Evolutionary conservation across 1,139 yeast species (phyloP).

Genomic region (Blastobotrys capitulatus): DNA sequence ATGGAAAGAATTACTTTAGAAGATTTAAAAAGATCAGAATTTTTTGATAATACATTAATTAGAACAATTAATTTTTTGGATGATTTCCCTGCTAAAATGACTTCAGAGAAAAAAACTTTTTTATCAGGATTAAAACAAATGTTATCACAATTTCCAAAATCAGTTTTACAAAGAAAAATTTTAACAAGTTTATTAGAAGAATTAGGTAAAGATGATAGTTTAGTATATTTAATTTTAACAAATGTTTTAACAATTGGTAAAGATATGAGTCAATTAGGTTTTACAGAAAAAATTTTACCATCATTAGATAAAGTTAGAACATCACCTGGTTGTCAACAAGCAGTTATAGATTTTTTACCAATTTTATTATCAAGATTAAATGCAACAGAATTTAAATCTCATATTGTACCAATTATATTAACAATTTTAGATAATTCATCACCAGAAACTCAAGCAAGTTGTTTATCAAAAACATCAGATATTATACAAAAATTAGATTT

Average conservation of each 20-base stretch:
- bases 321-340: slow-evolving; percentile 45
- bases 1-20: slow-evolving; percentile 40
- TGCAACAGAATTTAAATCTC: slow-evolving; percentile 35
- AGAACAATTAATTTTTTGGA: slow-evolving; percentile 80
- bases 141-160: slow-evolving; percentile 63
- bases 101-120: slow-evolving; percentile 63
- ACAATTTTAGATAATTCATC: slow-evolving; percentile 31
- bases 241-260: slow-evolving; percentile 58
- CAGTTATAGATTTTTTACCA: slow-evolving; percentile 52
- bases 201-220: slow-evolving; percentile 40
- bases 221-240: slow-evolving; percentile 51
- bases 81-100: slow-evolving; percentile 70
- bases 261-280: slow-evolving; percentile 66
- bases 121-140: slow-evolving; percentile 58
- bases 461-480: slow-evolving; percentile 43
- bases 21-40: slow-evolving; percentile 51
- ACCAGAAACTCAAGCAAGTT: slow-evolving; percentile 50
- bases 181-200: slow-evolving; percentile 60
- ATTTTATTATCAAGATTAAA: slow-evolving; percentile 50
- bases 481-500: slow-evolving; percentile 55
- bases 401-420: slow-evolving; percentile 34
- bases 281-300: slow-evolving; percentile 64
- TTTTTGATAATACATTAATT: slow-evolving; percentile 75
- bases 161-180: slow-evolving; percentile 65
- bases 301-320: slow-evolving; percentile 41